Conservation (phyloP, 495 filamentous ascomycete genomes). For the Immersiella caudata region DNA sequence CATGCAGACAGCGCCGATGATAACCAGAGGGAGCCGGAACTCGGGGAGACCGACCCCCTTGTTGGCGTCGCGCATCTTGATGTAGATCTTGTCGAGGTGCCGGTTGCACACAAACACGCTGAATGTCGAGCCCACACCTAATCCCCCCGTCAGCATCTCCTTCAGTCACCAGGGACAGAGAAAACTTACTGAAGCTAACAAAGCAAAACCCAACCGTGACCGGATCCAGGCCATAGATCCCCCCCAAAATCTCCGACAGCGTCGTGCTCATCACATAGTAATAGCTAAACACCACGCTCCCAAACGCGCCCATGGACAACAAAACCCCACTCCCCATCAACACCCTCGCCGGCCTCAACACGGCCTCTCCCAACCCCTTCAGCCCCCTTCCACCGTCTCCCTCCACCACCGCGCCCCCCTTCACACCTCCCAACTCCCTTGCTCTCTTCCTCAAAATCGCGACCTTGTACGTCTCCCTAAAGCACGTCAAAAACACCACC, state of each 20-base stretch:
- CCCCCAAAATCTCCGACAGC: constrained; percentile 53
- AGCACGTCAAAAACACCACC: constrained; percentile 48
- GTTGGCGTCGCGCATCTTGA: constrained; percentile 44
- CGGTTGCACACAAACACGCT: constrained; percentile 51
- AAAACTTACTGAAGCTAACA: constrained; percentile 54
- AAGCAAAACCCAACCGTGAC: constrained; percentile 51
- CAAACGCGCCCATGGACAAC: constrained; percentile 53
- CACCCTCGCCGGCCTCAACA: constrained; percentile 52
- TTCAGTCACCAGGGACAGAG: background rate
- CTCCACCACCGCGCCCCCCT: constrained; percentile 41
- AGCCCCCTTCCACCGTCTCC: constrained; percentile 38
- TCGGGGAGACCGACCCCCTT: constrained; percentile 49
- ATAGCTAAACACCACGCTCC: constrained; percentile 52
- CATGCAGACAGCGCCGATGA: constrained; percentile 46
- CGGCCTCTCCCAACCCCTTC: constrained; percentile 42
- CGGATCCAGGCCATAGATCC: constrained; percentile 51
- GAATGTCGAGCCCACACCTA: constrained; percentile 54
- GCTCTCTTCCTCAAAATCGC: constrained; percentile 51
- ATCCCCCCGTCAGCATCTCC: constrained; percentile 37
- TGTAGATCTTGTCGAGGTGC: constrained; percentile 56
- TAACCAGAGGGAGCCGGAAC: constrained; percentile 53
- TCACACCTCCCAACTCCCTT: constrained; percentile 35
- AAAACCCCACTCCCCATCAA: constrained; percentile 53
- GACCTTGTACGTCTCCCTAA: constrained; percentile 56
- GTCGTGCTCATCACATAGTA: constrained; percentile 59